Conservation (phyloP, 495 filamentous ascomycete species). For the Hyphodiscus hymeniophilus region DNA sequence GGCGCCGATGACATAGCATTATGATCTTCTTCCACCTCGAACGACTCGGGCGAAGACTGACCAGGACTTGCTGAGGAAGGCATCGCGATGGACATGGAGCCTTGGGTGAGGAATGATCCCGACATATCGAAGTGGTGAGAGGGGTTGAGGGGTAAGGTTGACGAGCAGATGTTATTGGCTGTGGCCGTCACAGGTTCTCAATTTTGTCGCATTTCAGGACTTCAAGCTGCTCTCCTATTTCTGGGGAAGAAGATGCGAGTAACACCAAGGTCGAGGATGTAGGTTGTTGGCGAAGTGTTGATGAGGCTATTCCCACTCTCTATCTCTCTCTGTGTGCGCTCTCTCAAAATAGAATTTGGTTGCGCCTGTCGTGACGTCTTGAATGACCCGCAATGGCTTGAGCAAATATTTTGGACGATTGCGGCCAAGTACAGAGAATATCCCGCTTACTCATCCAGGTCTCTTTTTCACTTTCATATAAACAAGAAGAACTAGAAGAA, state of each 20-base stretch:
- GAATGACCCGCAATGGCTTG: too few relatives aligned
- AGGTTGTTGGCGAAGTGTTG: too few relatives aligned
- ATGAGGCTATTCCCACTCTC: too few relatives aligned
- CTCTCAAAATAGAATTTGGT: too few relatives aligned
- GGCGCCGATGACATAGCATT: conserved; percentile 6
- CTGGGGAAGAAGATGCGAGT: background rate
- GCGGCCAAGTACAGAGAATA: too few relatives aligned
- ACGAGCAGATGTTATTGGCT: background rate
- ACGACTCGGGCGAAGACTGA: conserved; percentile 21
- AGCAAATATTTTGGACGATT: too few relatives aligned
- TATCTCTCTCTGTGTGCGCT: too few relatives aligned
- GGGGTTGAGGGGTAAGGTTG: background rate
- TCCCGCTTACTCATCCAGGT: too few relatives aligned
- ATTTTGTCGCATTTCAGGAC: background rate
- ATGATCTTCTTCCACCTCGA: conserved; percentile 21
- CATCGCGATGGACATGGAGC: background rate
- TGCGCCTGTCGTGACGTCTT: too few relatives aligned
- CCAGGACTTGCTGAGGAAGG: conserved; percentile 8
- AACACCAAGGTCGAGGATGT: background rate
- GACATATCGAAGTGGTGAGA: conserved; percentile 2
- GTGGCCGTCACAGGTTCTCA: background rate
- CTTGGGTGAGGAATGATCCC: conserved; percentile 7
- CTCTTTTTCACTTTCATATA: too few relatives aligned
- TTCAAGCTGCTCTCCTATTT: background rate
- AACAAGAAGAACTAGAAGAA: too few relatives aligned